These are phyloP conservation scores for Hyaloscypha bicolor DNA, from an alignment of 495 filamentous ascomycete species.

Conservation along the genomic window DNA sequence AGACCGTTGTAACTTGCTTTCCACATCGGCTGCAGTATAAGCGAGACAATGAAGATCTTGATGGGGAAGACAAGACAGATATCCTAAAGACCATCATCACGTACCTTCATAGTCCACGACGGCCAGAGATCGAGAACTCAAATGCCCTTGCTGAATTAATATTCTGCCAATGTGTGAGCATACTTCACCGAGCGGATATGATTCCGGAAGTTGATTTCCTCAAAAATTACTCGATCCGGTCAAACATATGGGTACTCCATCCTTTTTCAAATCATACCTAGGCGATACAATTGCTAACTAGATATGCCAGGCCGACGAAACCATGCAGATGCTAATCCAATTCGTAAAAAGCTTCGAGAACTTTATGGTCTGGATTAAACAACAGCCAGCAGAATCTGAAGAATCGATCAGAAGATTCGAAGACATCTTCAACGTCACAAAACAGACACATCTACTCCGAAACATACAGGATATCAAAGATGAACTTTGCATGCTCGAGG, in stretches of 20 bases:
- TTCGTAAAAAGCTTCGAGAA: slow-evolving; percentile 16
- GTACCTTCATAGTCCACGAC: slow-evolving; percentile 10
- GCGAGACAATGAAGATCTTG: slow-evolving; percentile 8
- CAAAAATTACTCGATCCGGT: slow-evolving; percentile 15
- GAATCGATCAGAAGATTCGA: slow-evolving; percentile 12
- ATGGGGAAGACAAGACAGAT: slow-evolving; percentile 15
- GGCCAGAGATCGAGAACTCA: slow-evolving; percentile 1
- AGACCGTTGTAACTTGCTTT: slow-evolving; percentile 17
- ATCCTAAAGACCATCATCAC: slow-evolving; percentile 7
- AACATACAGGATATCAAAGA: slow-evolving; percentile 21
- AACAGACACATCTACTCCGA: slow-evolving; percentile 16
- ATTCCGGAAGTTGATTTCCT: slow-evolving; percentile 14
- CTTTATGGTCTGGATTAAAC: slow-evolving; percentile 9
- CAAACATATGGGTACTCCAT: slow-evolving; percentile 18
- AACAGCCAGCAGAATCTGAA: slow-evolving; percentile 19
- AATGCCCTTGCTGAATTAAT: slow-evolving; percentile 11
- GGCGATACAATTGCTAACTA: not conserved
- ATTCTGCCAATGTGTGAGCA: slow-evolving; percentile 5
- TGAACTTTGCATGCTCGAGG: slow-evolving; percentile 17
- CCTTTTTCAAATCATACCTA: not conserved
- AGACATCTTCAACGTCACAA: slow-evolving; percentile 14
- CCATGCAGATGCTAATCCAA: slow-evolving; percentile 10
- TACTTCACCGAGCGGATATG: slow-evolving; percentile 10
- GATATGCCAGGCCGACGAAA: slow-evolving; percentile 8
- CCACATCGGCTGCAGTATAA: slow-evolving; percentile 5